These are phyloP conservation scores for Diversispora eburnea DNA, from an alignment of 192 early-diverging fungal species.

Conservation along the genomic window DNA sequence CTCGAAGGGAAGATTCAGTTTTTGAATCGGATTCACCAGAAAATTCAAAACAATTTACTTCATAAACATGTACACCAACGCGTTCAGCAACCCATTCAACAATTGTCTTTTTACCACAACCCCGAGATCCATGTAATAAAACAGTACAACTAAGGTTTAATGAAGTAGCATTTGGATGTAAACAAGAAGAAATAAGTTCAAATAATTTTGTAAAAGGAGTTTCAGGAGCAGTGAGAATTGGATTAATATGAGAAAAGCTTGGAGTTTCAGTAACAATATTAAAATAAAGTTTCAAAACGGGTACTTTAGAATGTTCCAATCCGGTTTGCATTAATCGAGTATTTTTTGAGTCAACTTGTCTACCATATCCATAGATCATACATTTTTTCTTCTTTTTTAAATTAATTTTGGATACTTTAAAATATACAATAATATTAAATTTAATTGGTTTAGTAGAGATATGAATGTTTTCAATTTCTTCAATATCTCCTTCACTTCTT, in stretches of 20 bases:
- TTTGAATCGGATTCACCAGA: conserved; percentile 78
- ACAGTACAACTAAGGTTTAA: conserved; percentile 67
- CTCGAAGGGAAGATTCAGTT: conserved; percentile 67
- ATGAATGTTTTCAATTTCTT: conserved; percentile 36
- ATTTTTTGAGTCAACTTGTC: conserved; percentile 44
- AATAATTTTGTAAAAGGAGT: conserved; percentile 46
- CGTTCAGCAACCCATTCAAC: conserved; percentile 61
- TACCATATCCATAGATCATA: neutral
- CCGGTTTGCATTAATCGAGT: conserved; percentile 67
- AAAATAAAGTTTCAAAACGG: conserved; percentile 34
- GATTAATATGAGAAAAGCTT: conserved; percentile 36
- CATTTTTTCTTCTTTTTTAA: conserved; percentile 20
- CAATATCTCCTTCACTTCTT: conserved; percentile 39
- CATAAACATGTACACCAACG: conserved; percentile 76
- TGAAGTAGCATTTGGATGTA: conserved; percentile 70
- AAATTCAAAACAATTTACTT: conserved; percentile 77
- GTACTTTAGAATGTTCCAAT: conserved; percentile 56
- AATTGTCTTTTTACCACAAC: conserved; percentile 78
- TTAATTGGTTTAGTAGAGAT: conserved; percentile 14
- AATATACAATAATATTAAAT: conserved; percentile 44
- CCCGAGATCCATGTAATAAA: conserved; percentile 74
- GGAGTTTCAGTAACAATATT: conserved; percentile 31
- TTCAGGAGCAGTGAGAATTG: conserved; percentile 31
- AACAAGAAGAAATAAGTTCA: conserved; percentile 61
- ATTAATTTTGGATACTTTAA: conserved; percentile 50